Percentiles rank a stretch among this genome's conserved stretches.
Conservation (phyloP, 495 filamentous ascomycete genomes). For the Penicillium malachiteum region DNA sequence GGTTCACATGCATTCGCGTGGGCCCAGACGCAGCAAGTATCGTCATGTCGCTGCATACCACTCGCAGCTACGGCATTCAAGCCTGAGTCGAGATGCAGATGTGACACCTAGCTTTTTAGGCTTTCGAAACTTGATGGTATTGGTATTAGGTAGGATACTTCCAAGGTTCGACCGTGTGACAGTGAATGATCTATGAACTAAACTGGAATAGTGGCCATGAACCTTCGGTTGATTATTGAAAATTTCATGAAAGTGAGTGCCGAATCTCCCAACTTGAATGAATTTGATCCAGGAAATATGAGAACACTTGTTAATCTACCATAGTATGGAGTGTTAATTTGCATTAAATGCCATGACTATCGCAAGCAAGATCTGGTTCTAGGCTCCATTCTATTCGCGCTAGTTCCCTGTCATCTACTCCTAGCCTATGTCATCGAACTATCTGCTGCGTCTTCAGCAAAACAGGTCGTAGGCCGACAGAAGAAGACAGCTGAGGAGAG, state of each 20-base stretch:
- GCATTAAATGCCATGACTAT: constrained; percentile 87
- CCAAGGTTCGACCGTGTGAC: too few species aligned
- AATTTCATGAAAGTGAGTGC: constrained; percentile 85
- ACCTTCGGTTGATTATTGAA: constrained; percentile 89
- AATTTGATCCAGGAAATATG: constrained; percentile 4
- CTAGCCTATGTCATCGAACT: constrained; percentile 86
- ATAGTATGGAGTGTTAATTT: constrained; percentile 91
- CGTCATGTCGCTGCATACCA: constrained; percentile 87
- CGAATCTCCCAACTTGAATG: not conserved
- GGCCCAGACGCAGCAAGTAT: constrained; percentile 58
- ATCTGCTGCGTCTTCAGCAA: constrained; percentile 73
- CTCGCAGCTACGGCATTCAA: constrained; percentile 66
- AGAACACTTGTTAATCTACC: not conserved
- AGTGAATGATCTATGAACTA: constrained; percentile 7
- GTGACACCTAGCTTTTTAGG: constrained; percentile 80
- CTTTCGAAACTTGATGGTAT: constrained; percentile 94
- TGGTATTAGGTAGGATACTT: constrained; percentile 70
- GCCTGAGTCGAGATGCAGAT: constrained; percentile 77
- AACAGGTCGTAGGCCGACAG: constrained; percentile 58
- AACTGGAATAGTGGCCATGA: constrained; percentile 71
- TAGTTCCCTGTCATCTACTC: constrained; percentile 87
- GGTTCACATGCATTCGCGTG: constrained; percentile 5
- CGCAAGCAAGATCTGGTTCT: constrained; percentile 72
- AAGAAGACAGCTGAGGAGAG: constrained; percentile 61
- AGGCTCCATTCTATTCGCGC: constrained; percentile 72